Evolutionary conservation across 192 early-diverging fungal species (phyloP), one percentile per base, ranked within the genome.

Genomic region (Coemansia sp.): DNA sequence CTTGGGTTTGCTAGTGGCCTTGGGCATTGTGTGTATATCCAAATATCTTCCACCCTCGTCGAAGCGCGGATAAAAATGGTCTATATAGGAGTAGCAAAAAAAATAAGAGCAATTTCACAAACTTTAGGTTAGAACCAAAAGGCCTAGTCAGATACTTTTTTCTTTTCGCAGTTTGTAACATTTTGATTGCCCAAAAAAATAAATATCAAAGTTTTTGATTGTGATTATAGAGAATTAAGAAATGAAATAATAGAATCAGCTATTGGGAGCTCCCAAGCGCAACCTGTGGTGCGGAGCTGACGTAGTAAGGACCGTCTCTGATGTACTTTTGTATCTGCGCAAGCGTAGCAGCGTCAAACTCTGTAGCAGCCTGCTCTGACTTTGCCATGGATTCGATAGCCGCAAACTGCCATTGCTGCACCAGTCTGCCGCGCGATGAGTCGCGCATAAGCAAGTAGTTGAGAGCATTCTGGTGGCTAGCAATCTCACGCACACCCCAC

Each of bases 381-480:
- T 67, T 61, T 21, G 69, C 75, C 21, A 82, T 74, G 23, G 74
- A 61, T 46, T 82, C 64, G 4, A 82, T 64, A 17, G 68, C 61
- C 3, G 80, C 43, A 62, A 71, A 82, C 72, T 82, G 80, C 74
- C 80, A 82, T 62, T 82, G 70, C 67, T 82, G 80, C 42, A 57
- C 80, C n/a, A 63, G 53, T 57, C 67, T 82, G 35, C 63, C 69
- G 11, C 75, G 74, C 62, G 72, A 72, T 17, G 80, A 37, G 19
- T 82, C 75, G 44, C 80, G 74, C 65, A 69, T 77, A 47, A 82
- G 71, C 65, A 82, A 52, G 42, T 76, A 77, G 66, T 62, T 72
- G 62, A 77, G 46, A 26, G 74, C 67, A 46, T 73, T 82, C 58
- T 77, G 61, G 59, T 74, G 64, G 62, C 68, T 76, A 32, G 80